Base-by-base conservation (phyloP, 495 filamentous ascomycete genomes). In the Cryomyces minteri region DNA sequence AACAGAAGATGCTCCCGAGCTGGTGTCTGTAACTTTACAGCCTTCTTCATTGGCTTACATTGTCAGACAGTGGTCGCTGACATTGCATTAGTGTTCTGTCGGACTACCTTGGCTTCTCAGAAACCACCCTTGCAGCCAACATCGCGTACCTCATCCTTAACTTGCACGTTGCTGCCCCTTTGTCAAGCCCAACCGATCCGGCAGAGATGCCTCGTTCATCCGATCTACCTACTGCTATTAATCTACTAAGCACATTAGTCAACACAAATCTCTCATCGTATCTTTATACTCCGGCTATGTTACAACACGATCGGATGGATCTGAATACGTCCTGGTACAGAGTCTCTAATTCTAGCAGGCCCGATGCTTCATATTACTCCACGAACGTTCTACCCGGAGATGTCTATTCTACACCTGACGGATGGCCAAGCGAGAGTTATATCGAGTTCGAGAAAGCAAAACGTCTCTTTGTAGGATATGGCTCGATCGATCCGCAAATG, bases 351-450 rank as follows among this genome's bases (percentile, higher is more conserved):
- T 39, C 45, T 6, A 64, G 66, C 44, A 61, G 67, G 47, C 74
- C 75, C 2, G 63, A 69, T 38, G 34, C 34, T 38, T 48, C 57
- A 5, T 82, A 79, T 49, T 77, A 68, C 47, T 65, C 60, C 2
- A 62, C 68, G 5, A 48, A 66, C 30, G 43, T 51, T 28, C 56
- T 58, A 36, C 33, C 55, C 28, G 41, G 60, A 5, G 63, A 60
- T 25, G 54, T 59, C 8, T 59, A 66, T n/a, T 67, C 64, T 36
- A 77, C 73, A 1, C 61, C 67, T 8, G 70, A 80, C 54, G 76
- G 77, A 9, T 82, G 77, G 77, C 77, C 77, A 1, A 67, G 66
- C 9, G 64, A 70, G 34, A 65, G 67, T 29, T 79, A 65, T 49
- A 53, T 78, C 31, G 72, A 74, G 43, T 60, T 77, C 25, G 62